Evolutionary conservation across 2,329 filamentous ascomycete species (phyloP).

Genomic region (Beauveria brongniartii): DNA sequence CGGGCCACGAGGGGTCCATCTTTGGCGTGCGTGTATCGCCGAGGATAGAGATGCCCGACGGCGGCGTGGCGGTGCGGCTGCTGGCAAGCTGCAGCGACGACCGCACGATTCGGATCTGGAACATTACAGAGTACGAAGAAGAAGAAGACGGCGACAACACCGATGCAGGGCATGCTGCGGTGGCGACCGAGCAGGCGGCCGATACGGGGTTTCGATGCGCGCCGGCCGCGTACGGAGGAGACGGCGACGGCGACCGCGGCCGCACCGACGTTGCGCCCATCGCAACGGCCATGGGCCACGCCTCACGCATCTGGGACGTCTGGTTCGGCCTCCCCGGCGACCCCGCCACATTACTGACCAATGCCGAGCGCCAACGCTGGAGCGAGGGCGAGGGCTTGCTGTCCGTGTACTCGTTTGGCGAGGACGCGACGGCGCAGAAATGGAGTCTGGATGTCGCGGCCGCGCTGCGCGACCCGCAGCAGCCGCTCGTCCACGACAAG

Average conservation of each 20-base stretch:
- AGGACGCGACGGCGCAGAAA: slow-evolving; percentile 68
- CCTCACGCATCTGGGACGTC: slow-evolving; percentile 84
- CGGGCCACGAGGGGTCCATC: slow-evolving; percentile 82
- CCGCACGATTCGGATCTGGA: slow-evolving; percentile 80
- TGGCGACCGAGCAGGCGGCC: slow-evolving; percentile 18
- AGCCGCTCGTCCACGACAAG: slow-evolving; percentile 40
- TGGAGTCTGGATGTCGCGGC: slow-evolving; percentile 48
- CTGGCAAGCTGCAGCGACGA: slow-evolving; percentile 93
- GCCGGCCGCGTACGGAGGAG: slow-evolving; percentile 17
- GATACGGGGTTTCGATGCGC: slow-evolving; percentile 55
- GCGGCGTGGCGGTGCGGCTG: slow-evolving; percentile 44
- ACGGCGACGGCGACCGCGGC: neutral
- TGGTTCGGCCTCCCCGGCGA: slow-evolving; percentile 44
- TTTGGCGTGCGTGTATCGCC: slow-evolving; percentile 80
- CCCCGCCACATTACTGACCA: neutral
- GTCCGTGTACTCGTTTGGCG: slow-evolving; percentile 68
- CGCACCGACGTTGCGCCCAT: slow-evolving; percentile 35
- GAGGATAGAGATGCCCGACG: slow-evolving; percentile 31
- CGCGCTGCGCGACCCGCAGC: neutral
- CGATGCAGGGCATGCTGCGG: slow-evolving; percentile 5
- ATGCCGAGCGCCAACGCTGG: neutral
- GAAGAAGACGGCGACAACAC: neutral
- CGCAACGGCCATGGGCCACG: slow-evolving; percentile 75
- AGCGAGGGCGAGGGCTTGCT: slow-evolving; percentile 21
- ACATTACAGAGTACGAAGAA: slow-evolving; percentile 52